Conservation (phyloP, 148 eudicot species). For the Cornus florida region DNA sequence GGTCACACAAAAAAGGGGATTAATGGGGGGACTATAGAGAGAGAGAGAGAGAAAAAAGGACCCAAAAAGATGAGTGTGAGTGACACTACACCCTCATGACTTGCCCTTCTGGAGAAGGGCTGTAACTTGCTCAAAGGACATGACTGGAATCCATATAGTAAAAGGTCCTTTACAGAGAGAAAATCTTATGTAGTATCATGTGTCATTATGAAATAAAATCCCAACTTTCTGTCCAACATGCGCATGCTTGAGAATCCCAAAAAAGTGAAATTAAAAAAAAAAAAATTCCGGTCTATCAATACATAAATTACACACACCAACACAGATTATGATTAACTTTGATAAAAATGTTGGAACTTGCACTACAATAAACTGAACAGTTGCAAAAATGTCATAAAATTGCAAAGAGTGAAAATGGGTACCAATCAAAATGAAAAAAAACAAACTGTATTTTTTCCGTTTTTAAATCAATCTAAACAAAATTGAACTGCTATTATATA, state of each 20-base stretch:
- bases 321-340: conserved; percentile 19
- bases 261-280: conserved; percentile 46
- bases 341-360: conserved; percentile 21
- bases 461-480: conserved; percentile 2
- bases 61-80: conserved; percentile 4
- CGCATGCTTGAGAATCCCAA: conserved; percentile 81
- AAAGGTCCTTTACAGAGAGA: conserved; percentile 29
- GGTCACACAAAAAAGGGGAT: neutral
- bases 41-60: neutral
- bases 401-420: conserved; percentile 1
- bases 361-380: conserved; percentile 1
- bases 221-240: conserved; percentile 21
- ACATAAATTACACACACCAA: neutral
- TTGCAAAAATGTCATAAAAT: conserved; percentile 1
- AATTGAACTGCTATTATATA: too few relatives aligned
- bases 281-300: neutral
- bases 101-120: conserved; percentile 13
- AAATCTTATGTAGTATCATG: neutral
- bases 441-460: neutral
- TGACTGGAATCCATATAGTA: conserved; percentile 11
- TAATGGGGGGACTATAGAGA: neutral
- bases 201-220: conserved; percentile 26
- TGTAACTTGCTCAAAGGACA: conserved; percentile 30
- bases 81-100: conserved; percentile 6
- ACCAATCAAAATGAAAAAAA: neutral